Conservation (phyloP, 2,329 filamentous ascomycete species). For the Chaetomium sp. region DNA sequence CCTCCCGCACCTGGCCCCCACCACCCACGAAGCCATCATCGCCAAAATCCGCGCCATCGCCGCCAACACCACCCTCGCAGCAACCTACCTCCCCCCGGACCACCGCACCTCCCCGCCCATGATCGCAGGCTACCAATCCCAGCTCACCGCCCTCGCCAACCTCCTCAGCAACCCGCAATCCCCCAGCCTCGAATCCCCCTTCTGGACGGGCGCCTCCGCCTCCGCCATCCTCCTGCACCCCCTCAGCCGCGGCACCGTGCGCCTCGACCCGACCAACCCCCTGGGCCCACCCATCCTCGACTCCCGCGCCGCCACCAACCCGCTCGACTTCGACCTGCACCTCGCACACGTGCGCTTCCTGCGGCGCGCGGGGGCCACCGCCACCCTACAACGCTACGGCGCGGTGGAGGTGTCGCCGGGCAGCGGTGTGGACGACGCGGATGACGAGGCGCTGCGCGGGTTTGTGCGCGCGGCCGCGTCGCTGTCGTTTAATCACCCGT, state of each 20-base stretch:
- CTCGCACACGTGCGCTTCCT: constrained; percentile 40
- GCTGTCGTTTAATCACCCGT: constrained; percentile 31
- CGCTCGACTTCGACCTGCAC: constrained; percentile 55
- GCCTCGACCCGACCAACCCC: constrained; percentile 39
- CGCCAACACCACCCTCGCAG: neutral
- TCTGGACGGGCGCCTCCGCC: constrained; percentile 25
- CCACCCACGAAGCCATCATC: constrained; percentile 15
- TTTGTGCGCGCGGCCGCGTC: constrained; percentile 11
- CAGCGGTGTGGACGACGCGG: neutral
- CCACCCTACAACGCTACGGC: constrained; percentile 32
- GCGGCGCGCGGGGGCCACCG: constrained; percentile 35
- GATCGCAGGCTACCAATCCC: constrained; percentile 26
- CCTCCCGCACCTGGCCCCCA: constrained; percentile 25
- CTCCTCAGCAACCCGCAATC: constrained; percentile 18
- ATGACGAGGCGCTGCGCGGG: neutral
- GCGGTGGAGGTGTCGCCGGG: constrained; percentile 32
- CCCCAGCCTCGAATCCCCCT: constrained; percentile 25
- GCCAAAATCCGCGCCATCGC: constrained; percentile 21
- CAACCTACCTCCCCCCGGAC: constrained; percentile 25
- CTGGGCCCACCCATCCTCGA: constrained; percentile 43
- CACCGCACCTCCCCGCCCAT: constrained; percentile 19
- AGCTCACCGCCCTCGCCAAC: constrained; percentile 22
- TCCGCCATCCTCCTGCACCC: constrained; percentile 36
- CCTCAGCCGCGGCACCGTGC: constrained; percentile 29
- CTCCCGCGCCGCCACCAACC: constrained; percentile 46